phyloP scores from a whole-genome alignment of 805 yeast genomes.

The Teunomyces barrocoloradensis region DNA sequence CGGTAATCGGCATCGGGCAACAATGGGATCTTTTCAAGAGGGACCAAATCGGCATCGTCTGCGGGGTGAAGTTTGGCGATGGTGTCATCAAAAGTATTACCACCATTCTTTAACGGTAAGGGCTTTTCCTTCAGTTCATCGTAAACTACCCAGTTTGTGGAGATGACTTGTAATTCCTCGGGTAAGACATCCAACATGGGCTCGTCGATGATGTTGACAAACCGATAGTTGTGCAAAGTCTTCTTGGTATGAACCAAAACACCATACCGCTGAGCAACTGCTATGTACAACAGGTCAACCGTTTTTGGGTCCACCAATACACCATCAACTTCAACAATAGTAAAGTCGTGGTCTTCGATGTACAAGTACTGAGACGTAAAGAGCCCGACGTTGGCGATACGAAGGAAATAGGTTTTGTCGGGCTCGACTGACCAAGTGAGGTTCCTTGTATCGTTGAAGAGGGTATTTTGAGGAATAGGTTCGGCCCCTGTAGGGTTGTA shows the following conservation, averaged over 20 bases:
- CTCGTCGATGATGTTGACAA: constrained; percentile 61
- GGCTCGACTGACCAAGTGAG: constrained; percentile 54
- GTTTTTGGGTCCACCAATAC: constrained; percentile 57
- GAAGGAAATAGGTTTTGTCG: constrained; percentile 59
- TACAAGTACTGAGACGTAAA: constrained; percentile 61
- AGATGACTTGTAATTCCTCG: constrained; percentile 49
- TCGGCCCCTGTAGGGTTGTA: constrained; percentile 86
- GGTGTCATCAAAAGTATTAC: constrained; percentile 39
- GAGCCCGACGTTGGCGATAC: constrained; percentile 66
- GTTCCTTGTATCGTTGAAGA: constrained; percentile 65
- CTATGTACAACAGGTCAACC: constrained; percentile 55
- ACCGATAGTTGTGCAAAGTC: constrained; percentile 49
- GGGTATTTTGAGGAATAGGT: constrained; percentile 67
- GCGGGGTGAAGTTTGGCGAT: constrained; percentile 24
- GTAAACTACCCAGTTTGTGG: constrained; percentile 57
- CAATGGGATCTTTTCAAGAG: constrained; percentile 51
- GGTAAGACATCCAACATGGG: constrained; percentile 73
- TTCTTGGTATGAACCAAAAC: constrained; percentile 61
- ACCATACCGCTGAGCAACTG: constrained; percentile 82
- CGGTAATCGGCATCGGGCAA: constrained; percentile 60
- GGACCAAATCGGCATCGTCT: constrained; percentile 79
- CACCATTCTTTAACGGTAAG: constrained; percentile 20
- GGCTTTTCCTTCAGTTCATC: constrained; percentile 32
- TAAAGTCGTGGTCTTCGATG: constrained; percentile 41
- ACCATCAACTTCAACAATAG: constrained; percentile 45